Percentiles rank a stretch among this genome's conserved stretches.
Evolutionary conservation across 2,329 filamentous ascomycete species (phyloP).

Genomic region (Neonectria sp.): DNA sequence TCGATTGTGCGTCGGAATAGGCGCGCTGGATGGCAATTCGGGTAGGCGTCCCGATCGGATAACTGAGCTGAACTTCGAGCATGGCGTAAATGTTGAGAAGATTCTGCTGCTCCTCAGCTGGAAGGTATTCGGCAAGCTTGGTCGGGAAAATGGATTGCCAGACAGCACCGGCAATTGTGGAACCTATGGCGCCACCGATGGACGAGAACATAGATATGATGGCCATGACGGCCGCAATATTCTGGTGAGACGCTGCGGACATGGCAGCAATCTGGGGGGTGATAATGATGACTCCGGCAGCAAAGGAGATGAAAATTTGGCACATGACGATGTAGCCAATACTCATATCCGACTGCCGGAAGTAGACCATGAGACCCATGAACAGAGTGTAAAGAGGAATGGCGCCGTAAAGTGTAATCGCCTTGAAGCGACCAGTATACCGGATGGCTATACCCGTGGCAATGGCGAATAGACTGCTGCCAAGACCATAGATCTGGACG

Average conservation of each 20-base stretch:
- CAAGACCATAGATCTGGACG: constrained; percentile 54
- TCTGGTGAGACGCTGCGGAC: constrained; percentile 50
- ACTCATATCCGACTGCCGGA: constrained; percentile 48
- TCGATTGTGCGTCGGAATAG: background rate
- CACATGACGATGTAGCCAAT: constrained; percentile 57
- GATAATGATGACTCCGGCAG: constrained; percentile 46
- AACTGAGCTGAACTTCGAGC: background rate
- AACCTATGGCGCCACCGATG: constrained; percentile 53
- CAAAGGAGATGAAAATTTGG: constrained; percentile 55
- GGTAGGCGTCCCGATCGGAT: background rate
- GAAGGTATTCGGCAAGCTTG: constrained; percentile 1
- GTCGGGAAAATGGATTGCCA: constrained; percentile 38
- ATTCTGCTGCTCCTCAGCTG: background rate
- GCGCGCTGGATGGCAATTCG: background rate
- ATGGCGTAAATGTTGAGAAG: background rate
- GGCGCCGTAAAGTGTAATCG: constrained; percentile 43
- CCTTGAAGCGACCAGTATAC: constrained; percentile 52
- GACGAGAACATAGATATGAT: constrained; percentile 50
- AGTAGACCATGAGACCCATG: constrained; percentile 54
- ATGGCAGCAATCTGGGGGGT: constrained; percentile 53
- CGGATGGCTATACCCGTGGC: constrained; percentile 56
- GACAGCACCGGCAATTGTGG: constrained; percentile 50
- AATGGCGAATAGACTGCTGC: constrained; percentile 55
- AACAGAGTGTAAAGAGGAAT: constrained; percentile 50
- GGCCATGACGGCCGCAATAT: constrained; percentile 54